These are phyloP conservation scores for Batrachochytrium dendrobatidis DNA, from an alignment of 371 early-diverging fungal species.

Conservation along the genomic window DNA sequence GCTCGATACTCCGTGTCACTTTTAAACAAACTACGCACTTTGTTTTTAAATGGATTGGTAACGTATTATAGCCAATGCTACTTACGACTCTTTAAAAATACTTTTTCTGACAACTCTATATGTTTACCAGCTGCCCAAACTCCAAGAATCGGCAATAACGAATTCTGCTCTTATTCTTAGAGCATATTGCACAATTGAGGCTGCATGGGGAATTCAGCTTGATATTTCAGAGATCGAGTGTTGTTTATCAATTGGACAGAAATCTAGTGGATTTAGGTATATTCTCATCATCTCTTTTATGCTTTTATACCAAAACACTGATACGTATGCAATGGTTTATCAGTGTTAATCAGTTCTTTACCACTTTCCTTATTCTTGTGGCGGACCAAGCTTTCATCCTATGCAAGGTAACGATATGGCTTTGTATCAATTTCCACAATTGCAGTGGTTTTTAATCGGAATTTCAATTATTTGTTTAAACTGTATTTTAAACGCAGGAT, in stretches of 20 bases:
- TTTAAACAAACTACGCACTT: neutral
- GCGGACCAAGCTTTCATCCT: neutral
- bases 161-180: neutral
- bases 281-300: neutral
- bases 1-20: neutral
- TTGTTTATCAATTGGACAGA: neutral
- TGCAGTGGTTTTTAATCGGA: neutral
- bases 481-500: neutral
- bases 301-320: too few relatives aligned
- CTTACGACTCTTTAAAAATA: too few relatives aligned
- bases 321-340: neutral
- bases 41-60: neutral
- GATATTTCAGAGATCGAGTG: neutral
- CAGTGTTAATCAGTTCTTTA: neutral
- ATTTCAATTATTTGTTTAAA: too few relatives aligned
- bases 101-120: too few relatives aligned
- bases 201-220: neutral
- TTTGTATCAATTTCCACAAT: neutral
- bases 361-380: neutral
- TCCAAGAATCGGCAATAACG: too few relatives aligned
- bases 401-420: neutral
- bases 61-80: neutral
- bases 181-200: neutral
- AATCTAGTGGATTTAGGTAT: neutral
- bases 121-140: too few relatives aligned